Evolutionary conservation across 257 asterid species (phyloP), one percentile per base, ranked within the genome.

Genomic region (Fraxinus anomala): DNA sequence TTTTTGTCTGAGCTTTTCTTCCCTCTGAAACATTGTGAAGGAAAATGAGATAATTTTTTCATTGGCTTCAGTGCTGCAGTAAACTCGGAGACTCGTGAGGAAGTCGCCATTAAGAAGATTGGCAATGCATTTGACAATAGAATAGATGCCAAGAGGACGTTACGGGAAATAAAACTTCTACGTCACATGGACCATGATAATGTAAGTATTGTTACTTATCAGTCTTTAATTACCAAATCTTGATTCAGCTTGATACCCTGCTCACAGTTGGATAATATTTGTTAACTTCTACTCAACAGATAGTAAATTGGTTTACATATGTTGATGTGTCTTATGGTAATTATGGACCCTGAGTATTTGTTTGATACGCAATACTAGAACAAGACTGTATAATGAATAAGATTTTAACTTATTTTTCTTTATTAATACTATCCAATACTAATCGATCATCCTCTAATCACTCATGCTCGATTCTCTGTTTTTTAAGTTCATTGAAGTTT

Each of bases 61-160:
- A 24, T 86, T 80, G 75, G 86, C 36, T 84, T 51, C 77, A 96
- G 99, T 84, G 97, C 99, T 66, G 99, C 97, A 83, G 73, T 89
- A 76, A 96, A 96, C 92, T 88, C 97, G 34, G 98, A 89, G 89
- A 96, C 98, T 13, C 94, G 86, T 19, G 99, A 92, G 82, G 97
- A 96, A 88, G 96, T 96, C 34, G 99, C 99, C 61, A 93, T 96
- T 74, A 96, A 96, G 89, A 96, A 96, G 95, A 96, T 96, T 80
- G 99, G 99, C 37, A 96, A 96, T 85, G 99, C 99, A 73, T 96
- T 96, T 81, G 99, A 96, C 86, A 91, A 96, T 85, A 88, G 89
- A 73, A 91, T 96, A 23, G 99, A 96, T 82, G 99, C 98, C 36
- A 96, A 92, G 93, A 88, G 98, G 85, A 96, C 99, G 26, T 81